Evolutionary conservation across 2,329 filamentous ascomycete genomes (phyloP), one percentile per base, ranked within the genome.

Genomic region (Apiospora hydei): DNA sequence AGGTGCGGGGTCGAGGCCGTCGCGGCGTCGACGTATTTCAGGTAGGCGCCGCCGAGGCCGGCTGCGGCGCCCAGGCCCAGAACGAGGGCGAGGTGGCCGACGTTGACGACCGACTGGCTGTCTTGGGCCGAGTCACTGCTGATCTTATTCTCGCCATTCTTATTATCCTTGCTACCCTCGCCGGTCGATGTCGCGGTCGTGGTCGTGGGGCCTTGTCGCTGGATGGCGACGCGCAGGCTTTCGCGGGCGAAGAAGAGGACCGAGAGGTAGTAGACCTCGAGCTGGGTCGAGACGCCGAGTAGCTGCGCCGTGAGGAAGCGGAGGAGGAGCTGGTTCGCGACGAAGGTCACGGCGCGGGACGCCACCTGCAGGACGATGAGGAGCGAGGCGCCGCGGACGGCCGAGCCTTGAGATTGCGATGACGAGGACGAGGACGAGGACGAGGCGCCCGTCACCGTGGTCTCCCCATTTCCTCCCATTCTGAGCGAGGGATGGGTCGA

Each of bases 201-300:
- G 69, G 69, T 77, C 73, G 71, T 80, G 75, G 74, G 74, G 69
- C 85, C 84, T 76, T 95, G 93, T 69, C 96, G 89, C 83, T 98
- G 96, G 47, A 98, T 90, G 38, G 96, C 95, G n/a, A 98, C 92
- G 21, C 96, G 92, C 68, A 98, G 85, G 78, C 93, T 96, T 83
- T 99, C 96, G 51, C 96, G 89, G 0, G 96, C 93, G 79, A 99
- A 98, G 82, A 97, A 98, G 0, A 99, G 88, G n/a, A 97, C 92
- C 0, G 95, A 94, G 64, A 97, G 92, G 73, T 96, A 95, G 81
- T 95, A 98, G 0, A 98, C 90, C 78, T 99, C 96, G 3, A 99
- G 88, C 81, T 98, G 96, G 0, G 95, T 92, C 1, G 95, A 93
- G 6, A 97, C 87, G 7, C 96, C 96, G 0, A 99, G 88, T 0